Base-by-base conservation (phyloP, 2,329 filamentous ascomycete species). In the Diaporthe velutina region DNA sequence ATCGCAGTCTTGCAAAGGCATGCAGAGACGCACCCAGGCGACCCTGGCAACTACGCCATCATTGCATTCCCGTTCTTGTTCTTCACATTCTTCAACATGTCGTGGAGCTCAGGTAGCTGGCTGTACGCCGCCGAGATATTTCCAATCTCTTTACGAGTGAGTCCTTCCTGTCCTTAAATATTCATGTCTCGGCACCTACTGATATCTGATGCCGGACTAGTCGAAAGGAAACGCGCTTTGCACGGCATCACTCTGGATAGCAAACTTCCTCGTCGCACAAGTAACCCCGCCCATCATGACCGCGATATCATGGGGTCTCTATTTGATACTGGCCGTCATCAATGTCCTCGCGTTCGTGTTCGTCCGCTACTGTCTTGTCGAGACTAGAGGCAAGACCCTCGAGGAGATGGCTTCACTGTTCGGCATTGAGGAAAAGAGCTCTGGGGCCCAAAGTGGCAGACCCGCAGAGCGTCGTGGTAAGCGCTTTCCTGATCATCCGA, bases 101-200 rank as follows among this genome's bases (percentile, higher is more conserved):
- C 79, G n/a, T 82, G 80, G 80, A 79, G 79, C 54, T 77, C 79
- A 2, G 80, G 80, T 25, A 79, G 78, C 4, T 81, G 80, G 80
- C 78, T 79, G 2, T 82, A 82, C 64, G 80, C 80, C 10, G 79
- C 80, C 0, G 80, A 81, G 74, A 82, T 82, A 38, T 82, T 82
- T 67, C 80, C 80, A 1, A 78, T 79, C 52, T 77, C 79, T 30
- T 64, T 81, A 30, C 77, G 79, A 38, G 80, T 81, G 58, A 79
- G 80, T 77, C 25, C 10, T 15, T 42, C 13, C 30, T 33, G 33
- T 33, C 30, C 28, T 50, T 9, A 6, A 1, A 22, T 35, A 10
- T 12, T 28, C 30, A 9, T 25, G 2, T 1, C 4, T 28, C 8
- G 22, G 19, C 4, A 22, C 9, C 6, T 15, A 4, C 38, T 71